Evolutionary conservation across 495 filamentous ascomycete species (phyloP).

Genomic region (Poronia punctata): DNA sequence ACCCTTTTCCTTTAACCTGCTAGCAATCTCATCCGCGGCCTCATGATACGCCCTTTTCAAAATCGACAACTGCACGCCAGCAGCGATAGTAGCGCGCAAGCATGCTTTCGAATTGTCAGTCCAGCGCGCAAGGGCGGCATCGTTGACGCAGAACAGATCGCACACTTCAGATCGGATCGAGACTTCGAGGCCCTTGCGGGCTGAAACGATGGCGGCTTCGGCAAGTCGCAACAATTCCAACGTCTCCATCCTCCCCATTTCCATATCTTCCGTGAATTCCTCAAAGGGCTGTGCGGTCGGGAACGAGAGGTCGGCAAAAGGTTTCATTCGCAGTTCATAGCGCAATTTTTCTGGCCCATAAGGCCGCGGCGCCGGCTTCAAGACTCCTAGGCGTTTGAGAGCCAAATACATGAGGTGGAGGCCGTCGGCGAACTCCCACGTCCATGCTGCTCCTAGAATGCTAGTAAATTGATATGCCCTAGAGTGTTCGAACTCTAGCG

Average conservation of each 20-base stretch:
- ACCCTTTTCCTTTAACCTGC: constrained; percentile 13
- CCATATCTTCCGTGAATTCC: constrained; percentile 42
- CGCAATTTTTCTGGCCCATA: constrained; percentile 65
- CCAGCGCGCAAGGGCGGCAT: constrained; percentile 54
- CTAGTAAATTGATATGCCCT: constrained; percentile 53
- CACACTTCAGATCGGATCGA: constrained; percentile 41
- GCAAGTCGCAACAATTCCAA: constrained; percentile 52
- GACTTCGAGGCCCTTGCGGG: constrained; percentile 59
- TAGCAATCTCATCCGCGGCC: constrained; percentile 10
- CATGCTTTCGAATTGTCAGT: constrained; percentile 48
- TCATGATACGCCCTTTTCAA: constrained; percentile 42
- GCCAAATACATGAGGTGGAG: constrained; percentile 60
- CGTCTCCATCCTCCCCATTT: constrained; percentile 30
- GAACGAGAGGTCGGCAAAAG: constrained; percentile 62
- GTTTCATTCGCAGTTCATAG: constrained; percentile 87
- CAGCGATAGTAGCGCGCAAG: constrained; percentile 58
- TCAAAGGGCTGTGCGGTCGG: constrained; percentile 65
- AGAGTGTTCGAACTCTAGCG: constrained; percentile 44
- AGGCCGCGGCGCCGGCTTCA: constrained; percentile 54
- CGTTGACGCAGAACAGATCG: constrained; percentile 40
- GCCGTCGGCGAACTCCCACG: constrained; percentile 63
- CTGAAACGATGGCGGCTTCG: constrained; percentile 49
- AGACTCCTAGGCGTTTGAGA: constrained; percentile 51
- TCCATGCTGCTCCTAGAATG: constrained; percentile 60
- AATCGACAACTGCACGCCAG: constrained; percentile 54